phyloP scores from a whole-genome alignment of 2,329 filamentous ascomycete species.

The Fonsecaea nubica region DNA sequence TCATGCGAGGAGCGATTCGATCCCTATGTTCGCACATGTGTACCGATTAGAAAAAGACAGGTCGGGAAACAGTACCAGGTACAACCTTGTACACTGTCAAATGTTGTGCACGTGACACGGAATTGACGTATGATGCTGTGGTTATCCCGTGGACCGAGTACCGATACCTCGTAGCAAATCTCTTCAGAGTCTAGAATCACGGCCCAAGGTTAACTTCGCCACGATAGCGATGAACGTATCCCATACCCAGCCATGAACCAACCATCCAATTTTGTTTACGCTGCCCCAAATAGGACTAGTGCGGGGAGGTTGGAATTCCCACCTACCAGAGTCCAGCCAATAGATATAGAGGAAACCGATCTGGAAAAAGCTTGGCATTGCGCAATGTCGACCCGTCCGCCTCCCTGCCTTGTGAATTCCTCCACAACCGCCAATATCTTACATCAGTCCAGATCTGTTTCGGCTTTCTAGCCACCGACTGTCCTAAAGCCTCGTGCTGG shows the following conservation, averaged over 20 bases:
- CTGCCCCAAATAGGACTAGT: constrained; percentile 2
- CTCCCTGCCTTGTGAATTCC: constrained; percentile 10
- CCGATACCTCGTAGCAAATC: neutral
- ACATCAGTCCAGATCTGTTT: neutral
- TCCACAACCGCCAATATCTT: neutral
- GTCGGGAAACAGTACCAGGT: neutral
- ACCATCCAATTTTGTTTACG: constrained; percentile 14
- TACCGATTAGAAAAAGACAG: neutral
- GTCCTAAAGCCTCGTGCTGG: neutral
- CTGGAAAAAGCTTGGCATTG: constrained; percentile 1
- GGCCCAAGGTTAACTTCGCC: neutral
- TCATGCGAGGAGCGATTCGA: neutral
- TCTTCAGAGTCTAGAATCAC: neutral
- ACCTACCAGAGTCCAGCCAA: neutral
- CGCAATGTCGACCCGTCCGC: neutral
- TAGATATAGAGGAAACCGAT: neutral
- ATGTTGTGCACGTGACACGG: neutral
- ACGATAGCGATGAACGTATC: neutral
- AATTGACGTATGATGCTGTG: neutral
- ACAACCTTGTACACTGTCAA: neutral
- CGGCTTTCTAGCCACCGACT: constrained; percentile 16
- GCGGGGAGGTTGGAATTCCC: neutral
- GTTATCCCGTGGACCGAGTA: neutral
- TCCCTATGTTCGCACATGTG: neutral
- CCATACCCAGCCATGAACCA: neutral